phyloP scores from a whole-genome alignment of 805 yeast genomes.

The Blastobotrys muscicola region DNA sequence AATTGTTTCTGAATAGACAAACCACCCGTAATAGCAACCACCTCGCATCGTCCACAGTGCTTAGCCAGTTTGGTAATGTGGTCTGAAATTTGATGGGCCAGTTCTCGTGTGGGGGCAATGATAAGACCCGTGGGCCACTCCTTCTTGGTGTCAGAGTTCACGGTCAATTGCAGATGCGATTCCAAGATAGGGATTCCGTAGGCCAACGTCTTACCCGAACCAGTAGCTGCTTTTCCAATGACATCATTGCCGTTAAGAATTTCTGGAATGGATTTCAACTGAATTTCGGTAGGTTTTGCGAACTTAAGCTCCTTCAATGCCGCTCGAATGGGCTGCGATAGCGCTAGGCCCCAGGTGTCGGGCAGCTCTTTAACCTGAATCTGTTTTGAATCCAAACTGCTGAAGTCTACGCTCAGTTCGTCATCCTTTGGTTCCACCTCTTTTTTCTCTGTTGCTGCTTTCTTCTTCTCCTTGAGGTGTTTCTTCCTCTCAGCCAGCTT shows the following conservation, averaged over 20 bases:
- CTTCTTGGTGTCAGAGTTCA: conserved; percentile 7
- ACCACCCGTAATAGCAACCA: conserved; percentile 87
- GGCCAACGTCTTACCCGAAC: conserved; percentile 95
- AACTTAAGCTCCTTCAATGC: conserved; percentile 56
- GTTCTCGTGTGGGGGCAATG: conserved; percentile 92
- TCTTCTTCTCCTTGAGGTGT: not conserved
- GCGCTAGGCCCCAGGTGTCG: conserved; percentile 29
- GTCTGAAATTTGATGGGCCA: conserved; percentile 85
- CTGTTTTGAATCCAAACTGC: conserved; percentile 11
- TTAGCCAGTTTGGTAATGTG: conserved; percentile 47
- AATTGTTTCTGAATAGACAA: conserved; percentile 89
- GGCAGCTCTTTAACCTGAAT: conserved; percentile 16
- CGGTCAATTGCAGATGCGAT: conserved; percentile 32
- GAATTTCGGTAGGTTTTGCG: conserved; percentile 74
- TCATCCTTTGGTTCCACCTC: not conserved
- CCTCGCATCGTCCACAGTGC: conserved; percentile 42
- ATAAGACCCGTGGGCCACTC: conserved; percentile 61
- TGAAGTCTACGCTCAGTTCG: conserved; percentile 12
- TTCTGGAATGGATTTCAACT: conserved; percentile 60
- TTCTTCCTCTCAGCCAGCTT: conserved; percentile 4
- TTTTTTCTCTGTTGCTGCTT: not conserved
- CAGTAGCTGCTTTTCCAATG: conserved; percentile 94
- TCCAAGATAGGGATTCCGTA: conserved; percentile 90
- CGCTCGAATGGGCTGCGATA: conserved; percentile 45
- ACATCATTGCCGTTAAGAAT: conserved; percentile 70